Evolutionary conservation across 2,329 filamentous ascomycete species (phyloP), one percentile per base, ranked within the genome.

Genomic region (Colletotrichum orbiculare): DNA sequence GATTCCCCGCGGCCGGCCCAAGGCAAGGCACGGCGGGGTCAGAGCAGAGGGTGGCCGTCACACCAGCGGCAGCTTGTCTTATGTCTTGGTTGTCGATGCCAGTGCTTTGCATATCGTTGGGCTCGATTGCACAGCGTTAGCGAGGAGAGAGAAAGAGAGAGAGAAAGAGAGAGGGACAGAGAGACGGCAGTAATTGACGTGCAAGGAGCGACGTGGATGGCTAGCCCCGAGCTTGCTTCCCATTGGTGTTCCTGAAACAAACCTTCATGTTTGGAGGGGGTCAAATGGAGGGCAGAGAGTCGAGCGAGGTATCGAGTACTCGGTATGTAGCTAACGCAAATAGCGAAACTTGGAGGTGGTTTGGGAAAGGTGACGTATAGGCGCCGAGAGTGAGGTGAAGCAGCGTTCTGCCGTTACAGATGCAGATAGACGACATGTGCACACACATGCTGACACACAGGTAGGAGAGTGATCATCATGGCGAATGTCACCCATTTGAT

Each of bases 241-340:
- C 62, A 65, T 65, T 65, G 62, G 62, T 65, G 62, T 65, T 65
- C 62, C 62, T 65, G 62, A 65, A 65, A 65, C 62, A 65, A 65
- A 65, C 62, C 62, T 65, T 56, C 57, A 55, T 56, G 45, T 54
- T 50, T 55, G 43, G 42, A 34, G 45, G 62, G 56, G 45, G 52
- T 25, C 25, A 25, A 45, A 47, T 25, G 52, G 38, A 13, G 45
- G 35, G 10, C 33, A 49, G 42, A 64, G 37, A 58, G 54, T 58
- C 54, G 38, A 58, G 54, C 9, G 13, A 50, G 54, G 54, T 58
- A 58, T 41, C 38, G 54, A 49, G 54, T 50, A 58, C 54, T n/a
- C 25, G 38, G 38, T 9, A 38, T 43, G 37, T 46, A 45, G 43
- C 13, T 12, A 43, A 8, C 13, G 8, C 12, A 43, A 8, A 15